These are phyloP conservation scores for Paramecium biaurelia DNA, from an alignment of 73 alveolate genomes.

Conservation along the genomic window DNA sequence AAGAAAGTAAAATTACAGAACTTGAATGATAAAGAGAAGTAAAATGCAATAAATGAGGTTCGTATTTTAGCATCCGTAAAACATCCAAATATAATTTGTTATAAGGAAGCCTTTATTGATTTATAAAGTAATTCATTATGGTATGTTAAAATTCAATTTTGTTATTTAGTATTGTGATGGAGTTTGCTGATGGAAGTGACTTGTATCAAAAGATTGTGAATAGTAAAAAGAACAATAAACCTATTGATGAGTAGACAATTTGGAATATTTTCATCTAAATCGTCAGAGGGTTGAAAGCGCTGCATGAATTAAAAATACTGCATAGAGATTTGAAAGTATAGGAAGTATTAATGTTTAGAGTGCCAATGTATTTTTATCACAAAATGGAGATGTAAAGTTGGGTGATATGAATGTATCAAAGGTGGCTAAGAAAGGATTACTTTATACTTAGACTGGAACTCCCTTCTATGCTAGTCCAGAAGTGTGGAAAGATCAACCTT, in stretches of 20 bases:
- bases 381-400: slow-evolving; percentile 77
- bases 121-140: slow-evolving; percentile 66
- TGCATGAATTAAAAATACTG: slow-evolving; percentile 62
- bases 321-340: slow-evolving; percentile 81
- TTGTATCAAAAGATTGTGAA: slow-evolving; percentile 68
- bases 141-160: slow-evolving; percentile 34
- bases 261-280: slow-evolving; percentile 79
- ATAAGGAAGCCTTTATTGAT: slow-evolving; percentile 82
- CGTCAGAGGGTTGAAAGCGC: slow-evolving; percentile 66
- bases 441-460: slow-evolving; percentile 81
- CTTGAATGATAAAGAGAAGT: slow-evolving; percentile 80
- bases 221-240: slow-evolving; percentile 51
- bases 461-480: slow-evolving; percentile 65
- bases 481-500: slow-evolving; percentile 74
- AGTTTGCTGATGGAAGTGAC: slow-evolving; percentile 85
- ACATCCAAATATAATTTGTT: slow-evolving; percentile 75
- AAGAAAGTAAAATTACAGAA: slow-evolving; percentile 75
- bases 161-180: slow-evolving; percentile 79
- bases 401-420: slow-evolving; percentile 89
- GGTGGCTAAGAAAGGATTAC: slow-evolving; percentile 77
- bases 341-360: slow-evolving; percentile 45
- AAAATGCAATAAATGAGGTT: slow-evolving; percentile 85
- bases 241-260: slow-evolving; percentile 69
- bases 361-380: slow-evolving; percentile 80
- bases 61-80: slow-evolving; percentile 81